Base-by-base conservation (phyloP, 805 yeast species). In the Candida chauliodis region DNA sequence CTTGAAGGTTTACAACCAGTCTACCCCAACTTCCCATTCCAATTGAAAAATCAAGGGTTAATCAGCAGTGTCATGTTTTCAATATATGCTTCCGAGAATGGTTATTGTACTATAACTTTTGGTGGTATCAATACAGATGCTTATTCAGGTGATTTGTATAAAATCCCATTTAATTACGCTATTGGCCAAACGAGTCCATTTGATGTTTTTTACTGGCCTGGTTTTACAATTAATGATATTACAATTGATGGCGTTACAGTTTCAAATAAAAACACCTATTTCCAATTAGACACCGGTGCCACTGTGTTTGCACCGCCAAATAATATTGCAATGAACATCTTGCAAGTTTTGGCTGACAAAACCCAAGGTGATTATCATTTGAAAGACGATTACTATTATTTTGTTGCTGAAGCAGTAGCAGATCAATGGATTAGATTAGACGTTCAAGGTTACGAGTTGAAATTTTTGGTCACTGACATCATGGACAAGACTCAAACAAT, bases 91-190 rank as follows among this genome's bases (percentile, higher is more conserved):
- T 22, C 30, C 2, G 18, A 17, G 2, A 30, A 17, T 4, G 19
- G 36, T 7, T 40, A 34, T 1, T 15, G 26, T 7, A 24, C 31
- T 9, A 37, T 55, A 10, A 30, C 49, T 9, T 55, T 56, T 42
- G 61, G 61, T 4, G 61, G 56, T 4, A 46, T 56, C 22, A 53
- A 51, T 43, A 30, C 44, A 4, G 38, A 42, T 30, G 52, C 49
- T 38, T 55, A 47, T 40, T 21, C 32, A n/a, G 57, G 50, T 8
- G 39, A 46, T 2, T 30, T 52, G 14, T 29, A 34, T 20, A 48
- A 37, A 27, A 45, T 44, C 10, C 47, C 51, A 13, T 33, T 52
- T 8, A 33, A 27, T 20, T 25, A 34, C 10, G 45, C 41, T 19
- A 40, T 50, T 14, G 50, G 49, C 14, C 40, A 42, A 14, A 31